Percentiles rank a stretch among this genome's conserved stretches.
These are phyloP conservation scores for Elongisporangium prolatum DNA, from an alignment of 352 stramenopile species.

Conservation along the genomic window DNA sequence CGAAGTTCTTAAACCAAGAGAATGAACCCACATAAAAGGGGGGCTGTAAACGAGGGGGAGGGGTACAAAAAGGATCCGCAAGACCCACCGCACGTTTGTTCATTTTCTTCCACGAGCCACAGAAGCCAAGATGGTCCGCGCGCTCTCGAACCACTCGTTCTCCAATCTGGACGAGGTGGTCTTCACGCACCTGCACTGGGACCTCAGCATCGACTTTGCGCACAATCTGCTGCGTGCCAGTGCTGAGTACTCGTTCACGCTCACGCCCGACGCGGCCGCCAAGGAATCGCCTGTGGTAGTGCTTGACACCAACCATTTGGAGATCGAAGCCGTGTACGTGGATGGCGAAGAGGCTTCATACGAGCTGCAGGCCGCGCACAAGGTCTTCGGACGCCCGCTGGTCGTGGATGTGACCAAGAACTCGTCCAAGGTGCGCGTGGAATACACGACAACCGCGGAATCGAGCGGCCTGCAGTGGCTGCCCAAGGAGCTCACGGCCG, in stretches of 20 bases:
- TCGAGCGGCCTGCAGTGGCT: conserved; percentile 90
- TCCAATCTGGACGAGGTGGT: conserved; percentile 81
- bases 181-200: conserved; percentile 87
- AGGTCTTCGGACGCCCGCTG: conserved; percentile 63
- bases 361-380: conserved; percentile 26
- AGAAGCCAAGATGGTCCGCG: conserved; percentile 1
- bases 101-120: background rate
- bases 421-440: conserved; percentile 58
- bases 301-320: conserved; percentile 86
- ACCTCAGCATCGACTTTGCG: conserved; percentile 83
- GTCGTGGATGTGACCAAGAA: conserved; percentile 40
- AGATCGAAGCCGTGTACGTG: conserved; percentile 52
- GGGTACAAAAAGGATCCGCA: background rate
- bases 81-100: background rate
- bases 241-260: conserved; percentile 83
- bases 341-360: conserved; percentile 33
- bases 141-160: conserved; percentile 65
- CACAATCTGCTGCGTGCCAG: conserved; percentile 57
- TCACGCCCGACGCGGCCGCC: conserved; percentile 10
- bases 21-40: background rate
- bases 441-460: conserved; percentile 69
- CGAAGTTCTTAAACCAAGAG: background rate
- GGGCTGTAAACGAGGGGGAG: background rate
- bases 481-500: conserved; percentile 90
- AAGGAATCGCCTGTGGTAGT: conserved; percentile 29